phyloP scores from a whole-genome alignment of 495 filamentous ascomycete genomes.

The Friedmanniomyces simplex region DNA sequence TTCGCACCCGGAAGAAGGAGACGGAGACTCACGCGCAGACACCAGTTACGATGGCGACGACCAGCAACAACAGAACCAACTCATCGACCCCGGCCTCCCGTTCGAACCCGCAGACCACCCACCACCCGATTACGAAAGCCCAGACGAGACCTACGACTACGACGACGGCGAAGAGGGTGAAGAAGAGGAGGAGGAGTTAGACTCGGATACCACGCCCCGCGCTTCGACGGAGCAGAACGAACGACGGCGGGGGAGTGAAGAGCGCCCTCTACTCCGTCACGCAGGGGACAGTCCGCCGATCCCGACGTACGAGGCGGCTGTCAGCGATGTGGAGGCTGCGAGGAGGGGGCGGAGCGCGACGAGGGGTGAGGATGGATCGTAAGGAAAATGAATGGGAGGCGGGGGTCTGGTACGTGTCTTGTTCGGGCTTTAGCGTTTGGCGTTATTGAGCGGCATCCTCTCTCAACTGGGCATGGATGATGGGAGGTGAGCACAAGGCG shows the following conservation, averaged over 20 bases:
- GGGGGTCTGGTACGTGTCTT: background rate
- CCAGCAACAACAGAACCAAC: conserved; percentile 5
- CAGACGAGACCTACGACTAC: conserved; percentile 15
- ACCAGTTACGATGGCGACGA: conserved; percentile 40
- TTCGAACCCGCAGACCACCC: conserved; percentile 27
- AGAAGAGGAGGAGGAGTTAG: conserved; percentile 10
- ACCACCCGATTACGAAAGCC: conserved; percentile 35
- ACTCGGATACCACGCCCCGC: conserved; percentile 7
- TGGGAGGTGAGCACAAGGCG: background rate
- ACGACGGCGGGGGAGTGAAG: background rate
- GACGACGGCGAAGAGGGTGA: conserved; percentile 11
- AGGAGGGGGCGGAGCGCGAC: conserved; percentile 23
- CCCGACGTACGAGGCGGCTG: conserved; percentile 32
- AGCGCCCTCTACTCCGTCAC: background rate
- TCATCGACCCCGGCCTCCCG: conserved; percentile 20
- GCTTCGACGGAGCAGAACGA: background rate
- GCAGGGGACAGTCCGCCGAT: conserved; percentile 23
- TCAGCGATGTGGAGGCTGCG: conserved; percentile 8
- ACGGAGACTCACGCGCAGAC: conserved; percentile 56
- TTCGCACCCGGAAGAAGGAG: conserved; percentile 38
- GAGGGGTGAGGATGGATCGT: background rate
- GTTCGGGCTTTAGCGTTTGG: conserved; percentile 1
- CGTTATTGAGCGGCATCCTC: background rate
- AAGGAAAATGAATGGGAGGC: background rate
- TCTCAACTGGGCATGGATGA: background rate